These are phyloP conservation scores for Exobasidium rhododendri DNA, from an alignment of 1,284 basidiomycete genomes.

Conservation along the genomic window DNA sequence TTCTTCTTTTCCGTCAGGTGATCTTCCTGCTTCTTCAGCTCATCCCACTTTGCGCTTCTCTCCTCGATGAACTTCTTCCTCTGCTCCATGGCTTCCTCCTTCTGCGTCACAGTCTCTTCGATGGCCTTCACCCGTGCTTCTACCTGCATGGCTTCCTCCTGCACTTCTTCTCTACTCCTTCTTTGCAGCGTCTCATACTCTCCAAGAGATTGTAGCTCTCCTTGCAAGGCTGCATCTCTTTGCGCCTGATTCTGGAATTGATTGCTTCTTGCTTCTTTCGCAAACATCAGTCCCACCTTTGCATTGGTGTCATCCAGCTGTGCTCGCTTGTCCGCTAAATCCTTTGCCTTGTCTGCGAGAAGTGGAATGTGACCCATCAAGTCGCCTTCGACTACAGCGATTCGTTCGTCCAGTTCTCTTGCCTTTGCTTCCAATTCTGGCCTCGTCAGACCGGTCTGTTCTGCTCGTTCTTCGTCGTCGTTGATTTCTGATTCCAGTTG, in stretches of 20 bases:
- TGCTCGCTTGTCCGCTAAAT: conserved; percentile 37
- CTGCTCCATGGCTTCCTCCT: conserved; percentile 64
- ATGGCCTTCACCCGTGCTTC: conserved; percentile 70
- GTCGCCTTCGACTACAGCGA: conserved; percentile 65
- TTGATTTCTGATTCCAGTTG: conserved; percentile 71
- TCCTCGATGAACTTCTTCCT: conserved; percentile 54
- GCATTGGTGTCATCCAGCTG: conserved; percentile 39
- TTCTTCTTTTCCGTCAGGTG: conserved; percentile 52
- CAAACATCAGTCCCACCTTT: conserved; percentile 41
- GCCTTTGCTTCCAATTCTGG: conserved; percentile 66
- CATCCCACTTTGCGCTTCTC: conserved; percentile 28
- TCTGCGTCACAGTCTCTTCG: conserved; percentile 59
- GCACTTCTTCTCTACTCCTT: conserved; percentile 20
- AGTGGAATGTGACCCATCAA: conserved; percentile 66
- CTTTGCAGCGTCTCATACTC: conserved; percentile 27
- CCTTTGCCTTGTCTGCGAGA: conserved; percentile 64
- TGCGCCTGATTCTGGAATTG: conserved; percentile 41
- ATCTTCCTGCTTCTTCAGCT: conserved; percentile 52
- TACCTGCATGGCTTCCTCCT: conserved; percentile 23
- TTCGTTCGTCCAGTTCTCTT: conserved; percentile 62
- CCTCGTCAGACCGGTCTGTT: conserved; percentile 54
- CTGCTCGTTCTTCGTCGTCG: conserved; percentile 65
- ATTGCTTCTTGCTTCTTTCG: conserved; percentile 46
- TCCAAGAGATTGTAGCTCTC: conserved; percentile 37
- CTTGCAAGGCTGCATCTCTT: conserved; percentile 43